Conservation (phyloP, 768 basidiomycete species). For the Serendipita indica region DNA sequence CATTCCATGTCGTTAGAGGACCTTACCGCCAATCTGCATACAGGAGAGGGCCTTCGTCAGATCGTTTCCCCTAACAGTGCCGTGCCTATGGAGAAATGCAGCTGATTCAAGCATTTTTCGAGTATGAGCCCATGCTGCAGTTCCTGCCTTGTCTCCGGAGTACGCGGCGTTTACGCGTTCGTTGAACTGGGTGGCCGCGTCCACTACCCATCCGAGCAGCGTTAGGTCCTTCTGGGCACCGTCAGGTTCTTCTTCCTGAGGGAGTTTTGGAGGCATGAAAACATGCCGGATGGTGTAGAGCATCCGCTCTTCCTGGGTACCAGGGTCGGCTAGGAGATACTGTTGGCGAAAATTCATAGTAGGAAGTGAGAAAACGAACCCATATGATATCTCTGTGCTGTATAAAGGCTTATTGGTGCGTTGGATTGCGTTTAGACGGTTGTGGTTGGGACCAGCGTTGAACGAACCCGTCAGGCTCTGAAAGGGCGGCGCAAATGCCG, state of each 20-base stretch:
- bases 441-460: no score
- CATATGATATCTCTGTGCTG: no score
- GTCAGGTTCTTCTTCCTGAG: slow-evolving; percentile 12
- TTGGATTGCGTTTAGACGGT: no score
- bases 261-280: slow-evolving; percentile 26
- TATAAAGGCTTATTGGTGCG: no score
- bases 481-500: no score
- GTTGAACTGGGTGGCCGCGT: not conserved
- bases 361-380: no score
- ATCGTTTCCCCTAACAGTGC: not conserved
- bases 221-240: slow-evolving; percentile 21
- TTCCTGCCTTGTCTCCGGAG: no score
- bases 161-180: no score
- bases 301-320: no score
- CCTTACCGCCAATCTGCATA: not conserved
- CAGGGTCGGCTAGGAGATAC: no score
- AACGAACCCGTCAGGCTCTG: no score
- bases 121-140: not conserved
- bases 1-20: slow-evolving; percentile 11
- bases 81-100: not conserved
- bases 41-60: not conserved
- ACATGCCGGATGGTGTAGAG: slow-evolving; percentile 30
- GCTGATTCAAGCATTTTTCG: not conserved
- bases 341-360: no score
- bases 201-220: not conserved